Evolutionary conservation across 2,329 filamentous ascomycete genomes (phyloP).

Genomic region (Geosmithia morbida): DNA sequence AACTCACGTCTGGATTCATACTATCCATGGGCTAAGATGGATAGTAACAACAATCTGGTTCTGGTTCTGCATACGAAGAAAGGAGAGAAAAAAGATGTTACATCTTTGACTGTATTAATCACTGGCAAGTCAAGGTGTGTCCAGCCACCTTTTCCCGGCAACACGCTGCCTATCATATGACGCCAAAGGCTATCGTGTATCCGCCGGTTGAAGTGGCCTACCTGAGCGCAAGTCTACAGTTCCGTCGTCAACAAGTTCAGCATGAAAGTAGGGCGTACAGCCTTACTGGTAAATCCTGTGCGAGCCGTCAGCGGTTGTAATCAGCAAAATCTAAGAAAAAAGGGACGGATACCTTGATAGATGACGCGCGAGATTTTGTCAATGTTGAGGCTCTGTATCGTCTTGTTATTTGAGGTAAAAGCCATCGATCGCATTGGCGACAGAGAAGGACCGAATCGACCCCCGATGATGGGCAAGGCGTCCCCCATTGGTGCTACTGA

Average conservation of each 20-base stretch:
- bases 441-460: not conserved
- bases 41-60: constrained; percentile 8
- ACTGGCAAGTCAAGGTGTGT: constrained; percentile 19
- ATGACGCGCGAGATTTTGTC: constrained; percentile 15
- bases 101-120: constrained; percentile 19
- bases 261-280: constrained; percentile 10
- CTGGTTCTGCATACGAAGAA: constrained; percentile 10
- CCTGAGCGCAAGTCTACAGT: not conserved
- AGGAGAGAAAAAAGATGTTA: constrained; percentile 4
- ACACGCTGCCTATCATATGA: constrained; percentile 21
- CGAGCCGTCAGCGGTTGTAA: not conserved
- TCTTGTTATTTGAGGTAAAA: constrained; percentile 10
- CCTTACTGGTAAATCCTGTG: constrained; percentile 20
- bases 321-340: not conserved
- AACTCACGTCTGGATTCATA: constrained; percentile 47
- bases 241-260: too few relatives aligned
- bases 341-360: constrained; percentile 10
- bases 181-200: constrained; percentile 23
- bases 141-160: constrained; percentile 17
- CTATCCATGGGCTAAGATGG: constrained; percentile 14
- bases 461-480: not conserved
- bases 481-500: not conserved
- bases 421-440: not conserved
- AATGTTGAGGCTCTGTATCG: constrained; percentile 15
- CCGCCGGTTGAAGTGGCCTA: constrained; percentile 22